Evolutionary conservation across 164 flowering plant genomes (phyloP).

Genomic region (Echeveria elegans): DNA sequence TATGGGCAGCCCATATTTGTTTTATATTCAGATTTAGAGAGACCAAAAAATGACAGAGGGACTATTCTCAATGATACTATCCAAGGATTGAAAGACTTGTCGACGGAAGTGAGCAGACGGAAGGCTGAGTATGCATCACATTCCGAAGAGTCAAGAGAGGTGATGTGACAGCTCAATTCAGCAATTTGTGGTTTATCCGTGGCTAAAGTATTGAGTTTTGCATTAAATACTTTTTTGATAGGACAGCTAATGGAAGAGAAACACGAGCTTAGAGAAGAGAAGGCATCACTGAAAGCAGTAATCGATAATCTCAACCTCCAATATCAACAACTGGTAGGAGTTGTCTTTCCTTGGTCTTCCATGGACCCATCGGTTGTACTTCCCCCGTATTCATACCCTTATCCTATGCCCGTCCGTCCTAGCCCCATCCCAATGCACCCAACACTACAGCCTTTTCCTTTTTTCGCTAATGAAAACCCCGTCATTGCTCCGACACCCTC

Average conservation of each 20-base stretch:
- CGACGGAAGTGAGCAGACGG: slow-evolving; percentile 67
- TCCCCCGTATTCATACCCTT: slow-evolving; percentile 55
- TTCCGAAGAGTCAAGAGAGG: slow-evolving; percentile 89
- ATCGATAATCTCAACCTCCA: slow-evolving; percentile 67
- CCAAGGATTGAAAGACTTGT: slow-evolving; percentile 75
- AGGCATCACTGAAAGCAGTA: slow-evolving; percentile 68
- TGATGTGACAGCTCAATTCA: slow-evolving; percentile 12
- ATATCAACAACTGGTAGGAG: slow-evolving; percentile 66
- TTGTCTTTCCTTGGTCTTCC: slow-evolving; percentile 66
- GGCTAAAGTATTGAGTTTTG: no score
- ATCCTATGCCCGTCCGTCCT: slow-evolving; percentile 57
- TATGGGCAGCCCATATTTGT: no score
- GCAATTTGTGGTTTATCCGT: neutral
- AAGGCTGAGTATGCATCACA: slow-evolving; percentile 61
- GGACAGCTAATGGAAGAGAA: slow-evolving; percentile 84
- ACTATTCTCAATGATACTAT: slow-evolving; percentile 75
- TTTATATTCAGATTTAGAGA: slow-evolving; percentile 65
- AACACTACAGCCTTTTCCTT: slow-evolving; percentile 71
- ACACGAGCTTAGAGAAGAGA: slow-evolving; percentile 92
- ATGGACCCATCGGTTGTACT: slow-evolving; percentile 73
- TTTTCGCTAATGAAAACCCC: slow-evolving; percentile 37
- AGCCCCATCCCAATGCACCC: slow-evolving; percentile 83
- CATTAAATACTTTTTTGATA: neutral
- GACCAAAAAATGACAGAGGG: slow-evolving; percentile 94
- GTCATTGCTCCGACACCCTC: slow-evolving; percentile 25